Base-by-base conservation (phyloP, 306 rosid species). In the Cicer arietinum region DNA sequence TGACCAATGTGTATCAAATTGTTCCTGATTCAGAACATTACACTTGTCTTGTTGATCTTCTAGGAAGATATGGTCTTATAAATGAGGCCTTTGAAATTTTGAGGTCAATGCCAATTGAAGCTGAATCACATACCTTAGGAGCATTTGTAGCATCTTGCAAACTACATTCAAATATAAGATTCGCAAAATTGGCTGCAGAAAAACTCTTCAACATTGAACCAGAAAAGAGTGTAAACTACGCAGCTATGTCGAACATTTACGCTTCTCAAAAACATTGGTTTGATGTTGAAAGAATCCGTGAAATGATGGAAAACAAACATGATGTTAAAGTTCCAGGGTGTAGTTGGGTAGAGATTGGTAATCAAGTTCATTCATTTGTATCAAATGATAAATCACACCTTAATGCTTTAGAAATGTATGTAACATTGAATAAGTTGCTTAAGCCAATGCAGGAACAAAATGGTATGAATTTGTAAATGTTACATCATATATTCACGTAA, bases 91-190 rank as follows among this genome's bases (percentile, higher is more conserved):
- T 83, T 48, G 40, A 48, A 74, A 67, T 87, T 50, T 80, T 93
- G 80, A 86, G 64, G 56, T 77, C 79, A n/a, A 75, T 88, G 83
- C 82, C 86, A 53, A 78, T 68, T 11, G 87, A 88, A 84, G 82
- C 82, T 40, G 87, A 84, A 41, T 58, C 89, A 30, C 76, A 84
- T 76, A 69, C 83, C 0, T 79, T 85, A 37, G 90, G 90, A 63
- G 97, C 98, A 40, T 88, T 93, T 65, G 73, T 89, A 41, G 96
- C 90, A 52, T 92, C 93, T 20, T 93, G 97, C 75, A 88, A 85
- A 69, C 76, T 86, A 56, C 86, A 93, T 79, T 80, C 88, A 56
- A 81, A 89, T 66, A 58, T 83, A 22, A 73, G 37, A 71, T 37
- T 93, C 11, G 90, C 91, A 30, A 72, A 83, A 77, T 84, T 86